These are phyloP conservation scores for Fraxinus anomala DNA, from an alignment of 257 asterid species.

Conservation along the genomic window DNA sequence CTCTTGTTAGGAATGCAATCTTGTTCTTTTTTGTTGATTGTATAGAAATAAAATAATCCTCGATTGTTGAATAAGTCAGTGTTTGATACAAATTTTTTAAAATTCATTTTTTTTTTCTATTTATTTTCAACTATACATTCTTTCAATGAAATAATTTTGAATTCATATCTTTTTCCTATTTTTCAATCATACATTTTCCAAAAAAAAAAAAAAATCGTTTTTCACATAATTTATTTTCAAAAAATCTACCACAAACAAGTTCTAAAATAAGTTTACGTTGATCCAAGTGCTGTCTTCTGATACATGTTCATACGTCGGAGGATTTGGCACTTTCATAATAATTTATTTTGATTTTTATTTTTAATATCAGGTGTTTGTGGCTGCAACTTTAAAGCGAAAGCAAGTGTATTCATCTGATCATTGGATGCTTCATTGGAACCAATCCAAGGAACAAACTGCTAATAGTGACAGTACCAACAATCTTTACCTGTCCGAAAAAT, in stretches of 20 bases:
- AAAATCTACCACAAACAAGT: too few relatives aligned
- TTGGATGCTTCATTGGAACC: conserved; percentile 58
- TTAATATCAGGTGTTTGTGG: conserved; percentile 72
- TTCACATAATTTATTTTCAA: too few relatives aligned
- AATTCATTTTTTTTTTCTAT: too few relatives aligned
- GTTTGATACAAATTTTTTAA: too few relatives aligned
- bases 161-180: too few relatives aligned
- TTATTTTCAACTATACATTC: too few relatives aligned
- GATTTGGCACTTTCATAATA: conserved; percentile 41
- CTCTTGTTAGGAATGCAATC: conserved; percentile 41
- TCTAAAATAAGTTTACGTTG: conserved; percentile 21
- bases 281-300: conserved; percentile 27
- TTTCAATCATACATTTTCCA: too few relatives aligned
- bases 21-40: conserved; percentile 28
- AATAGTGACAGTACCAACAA: conserved; percentile 24
- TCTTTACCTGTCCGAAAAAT: conserved; percentile 57
- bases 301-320: conserved; percentile 46
- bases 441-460: conserved; percentile 32
- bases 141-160: too few relatives aligned
- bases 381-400: conserved; percentile 77
- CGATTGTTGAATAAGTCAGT: conserved; percentile 17
- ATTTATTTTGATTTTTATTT: background rate
- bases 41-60: conserved; percentile 22
- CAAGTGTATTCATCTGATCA: conserved; percentile 60
- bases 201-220: too few relatives aligned